Percentiles rank a stretch among this genome's conserved stretches.
Evolutionary conservation across 352 stramenopile species (phyloP).

Genomic region (Phytophthora syringae): DNA sequence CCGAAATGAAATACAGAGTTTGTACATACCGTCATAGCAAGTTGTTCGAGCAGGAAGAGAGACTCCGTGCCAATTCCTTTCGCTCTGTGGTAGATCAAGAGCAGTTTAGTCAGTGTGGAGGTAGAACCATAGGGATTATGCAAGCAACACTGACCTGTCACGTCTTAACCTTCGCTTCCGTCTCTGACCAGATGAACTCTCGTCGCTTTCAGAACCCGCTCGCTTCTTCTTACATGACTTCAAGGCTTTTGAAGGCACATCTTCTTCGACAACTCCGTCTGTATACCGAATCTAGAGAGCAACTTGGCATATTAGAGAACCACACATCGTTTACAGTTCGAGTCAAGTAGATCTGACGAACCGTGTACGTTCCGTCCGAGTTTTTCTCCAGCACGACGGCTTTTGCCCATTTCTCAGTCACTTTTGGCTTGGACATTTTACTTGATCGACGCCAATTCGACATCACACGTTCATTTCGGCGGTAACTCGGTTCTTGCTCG

Average conservation of each 20-base stretch:
- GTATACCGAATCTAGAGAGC: constrained; percentile 56
- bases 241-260: constrained; percentile 46
- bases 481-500: constrained; percentile 21
- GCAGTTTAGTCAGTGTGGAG: neutral
- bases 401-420: constrained; percentile 34
- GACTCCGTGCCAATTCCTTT: constrained; percentile 43
- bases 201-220: neutral
- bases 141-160: neutral
- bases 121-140: neutral
- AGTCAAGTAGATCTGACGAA: constrained; percentile 6
- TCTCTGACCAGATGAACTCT: neutral
- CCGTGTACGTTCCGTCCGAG: constrained; percentile 48
- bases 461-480: constrained; percentile 40
- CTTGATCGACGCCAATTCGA: constrained; percentile 47
- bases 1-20: neutral
- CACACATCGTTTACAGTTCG: neutral
- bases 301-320: neutral
- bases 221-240: constrained; percentile 25
- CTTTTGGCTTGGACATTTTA: constrained; percentile 44
- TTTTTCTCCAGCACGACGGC: constrained; percentile 45
- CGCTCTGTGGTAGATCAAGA: neutral
- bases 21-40: constrained; percentile 61
- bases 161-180: constrained; percentile 11
- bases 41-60: constrained; percentile 67
- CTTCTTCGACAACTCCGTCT: constrained; percentile 60